phyloP scores from a whole-genome alignment of 2,329 filamentous ascomycete genomes.

The Paramyrothecium roridum region DNA sequence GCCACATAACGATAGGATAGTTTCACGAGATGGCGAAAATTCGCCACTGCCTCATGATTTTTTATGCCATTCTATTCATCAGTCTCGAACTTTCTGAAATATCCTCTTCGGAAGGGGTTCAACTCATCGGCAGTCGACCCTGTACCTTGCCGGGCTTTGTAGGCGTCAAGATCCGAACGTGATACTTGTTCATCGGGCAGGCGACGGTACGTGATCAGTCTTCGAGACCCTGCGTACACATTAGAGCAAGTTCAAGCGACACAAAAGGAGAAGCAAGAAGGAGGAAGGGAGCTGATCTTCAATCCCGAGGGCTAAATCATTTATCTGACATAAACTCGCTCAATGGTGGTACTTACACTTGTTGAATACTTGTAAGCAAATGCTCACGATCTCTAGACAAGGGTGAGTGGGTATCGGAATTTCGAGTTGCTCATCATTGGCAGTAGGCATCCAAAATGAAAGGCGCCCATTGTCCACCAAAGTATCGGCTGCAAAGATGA shows the following conservation, averaged over 20 bases:
- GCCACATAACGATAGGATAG: background rate
- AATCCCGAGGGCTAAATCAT: no score
- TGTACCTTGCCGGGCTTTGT: constrained; percentile 22
- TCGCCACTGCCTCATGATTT: constrained; percentile 12
- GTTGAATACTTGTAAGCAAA: constrained; percentile 85
- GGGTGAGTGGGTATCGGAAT: constrained; percentile 76
- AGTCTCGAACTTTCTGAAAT: constrained; percentile 53
- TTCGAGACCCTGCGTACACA: constrained; percentile 67
- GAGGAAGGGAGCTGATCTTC: no score
- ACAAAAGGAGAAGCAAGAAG: no score
- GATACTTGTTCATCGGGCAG: constrained; percentile 58
- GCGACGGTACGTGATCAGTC: constrained; percentile 81
- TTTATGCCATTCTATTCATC: constrained; percentile 18
- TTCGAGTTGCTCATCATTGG: constrained; percentile 74
- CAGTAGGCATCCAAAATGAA: constrained; percentile 96
- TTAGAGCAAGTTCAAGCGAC: constrained; percentile 2
- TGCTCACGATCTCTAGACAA: constrained; percentile 66
- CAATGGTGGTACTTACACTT: constrained; percentile 58
- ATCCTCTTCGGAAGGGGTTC: constrained; percentile 57
- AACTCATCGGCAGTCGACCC: constrained; percentile 56
- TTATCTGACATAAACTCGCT: no score
- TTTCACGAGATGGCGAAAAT: background rate
- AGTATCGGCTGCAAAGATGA: constrained; percentile 73
- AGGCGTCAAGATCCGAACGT: constrained; percentile 32
- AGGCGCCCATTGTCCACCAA: constrained; percentile 77